Evolutionary conservation across 2,329 filamentous ascomycete genomes (phyloP), one percentile per base, ranked within the genome.

Genomic region (Ophiostoma populinum): DNA sequence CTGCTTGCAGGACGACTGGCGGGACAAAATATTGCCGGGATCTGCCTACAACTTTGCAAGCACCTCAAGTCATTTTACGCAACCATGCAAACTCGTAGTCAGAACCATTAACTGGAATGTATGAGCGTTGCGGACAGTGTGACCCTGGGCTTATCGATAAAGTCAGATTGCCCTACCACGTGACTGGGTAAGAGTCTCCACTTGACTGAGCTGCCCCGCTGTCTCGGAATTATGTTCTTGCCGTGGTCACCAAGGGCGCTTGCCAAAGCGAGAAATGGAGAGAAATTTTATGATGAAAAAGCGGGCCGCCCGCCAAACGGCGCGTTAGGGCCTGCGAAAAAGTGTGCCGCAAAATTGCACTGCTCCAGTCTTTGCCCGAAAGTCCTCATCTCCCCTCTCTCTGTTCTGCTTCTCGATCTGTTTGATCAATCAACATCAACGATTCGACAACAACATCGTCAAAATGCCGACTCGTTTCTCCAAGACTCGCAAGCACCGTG

Each of bases 401-500:
- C 22, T 31, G 22, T 27, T 32, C 18, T 35, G 19, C 18, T 19
- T 28, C 26, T 30, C 29, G 28, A 24, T 15, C 34, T 34, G 17
- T 36, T 10, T n/a, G 9, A 21, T 31, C 36, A 37, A 32, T 36
- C 36, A 38, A 34, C 40, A n/a, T 13, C 15, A 39, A 25, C 31
- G 36, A 28, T 34, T 38, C 32, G 29, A 24, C 34, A 37, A 39
- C 32, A 40, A 38, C 35, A 31, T 35, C 34, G 30, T 29, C 36
- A 39, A 34, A 39, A 47, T 47, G 75, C 76, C 76, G 74, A 80
- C 76, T 62, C 67, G 75, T 61, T 67, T 75, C 50, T 70, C 68
- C 55, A 78, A 80, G 65, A 81, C 76, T 62, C 69, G 76, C 64
- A 81, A 80, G 71, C 75, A 75, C 71, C 85, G 87, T 71, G 87